phyloP scores from a whole-genome alignment of 2,329 filamentous ascomycete genomes.

The Ophiognomonia clavigignenti-juglandacearum region DNA sequence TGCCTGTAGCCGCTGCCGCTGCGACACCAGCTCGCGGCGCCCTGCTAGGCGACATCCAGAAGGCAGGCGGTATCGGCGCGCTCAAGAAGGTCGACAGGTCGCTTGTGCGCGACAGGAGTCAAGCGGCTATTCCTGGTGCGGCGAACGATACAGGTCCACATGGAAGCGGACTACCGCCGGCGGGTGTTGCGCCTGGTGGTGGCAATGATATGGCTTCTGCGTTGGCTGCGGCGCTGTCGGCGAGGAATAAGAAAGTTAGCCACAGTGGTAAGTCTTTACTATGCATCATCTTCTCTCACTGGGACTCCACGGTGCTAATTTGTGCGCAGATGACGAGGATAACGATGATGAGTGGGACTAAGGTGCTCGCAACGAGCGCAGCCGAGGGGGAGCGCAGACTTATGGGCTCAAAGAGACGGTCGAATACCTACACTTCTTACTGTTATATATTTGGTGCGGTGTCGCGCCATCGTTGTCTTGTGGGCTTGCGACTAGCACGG shows the following conservation, averaged over 20 bases:
- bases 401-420: too few relatives aligned
- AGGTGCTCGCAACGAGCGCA: too few relatives aligned
- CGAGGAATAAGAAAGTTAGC: conserved; percentile 90
- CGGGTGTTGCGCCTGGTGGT: conserved; percentile 48
- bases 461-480: too few relatives aligned
- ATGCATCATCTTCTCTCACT: conserved; percentile 5
- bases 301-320: conserved; percentile 18
- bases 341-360: conserved; percentile 68
- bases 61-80: conserved; percentile 59
- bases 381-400: too few relatives aligned
- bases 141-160: conserved; percentile 45
- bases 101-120: conserved; percentile 69
- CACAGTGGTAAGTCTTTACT: conserved; percentile 73
- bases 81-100: conserved; percentile 71
- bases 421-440: too few relatives aligned
- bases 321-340: conserved; percentile 62
- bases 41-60: conserved; percentile 67
- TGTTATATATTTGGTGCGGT: too few relatives aligned
- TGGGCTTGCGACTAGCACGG: too few relatives aligned
- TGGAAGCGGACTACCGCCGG: conserved; percentile 46
- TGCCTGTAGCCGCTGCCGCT: conserved; percentile 38
- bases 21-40: conserved; percentile 49
- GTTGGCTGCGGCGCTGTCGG: conserved; percentile 69
- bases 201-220: conserved; percentile 76
- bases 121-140: conserved; percentile 37